Conservation (phyloP, 257 asterid species). For the Nicotiana sylvestris region DNA sequence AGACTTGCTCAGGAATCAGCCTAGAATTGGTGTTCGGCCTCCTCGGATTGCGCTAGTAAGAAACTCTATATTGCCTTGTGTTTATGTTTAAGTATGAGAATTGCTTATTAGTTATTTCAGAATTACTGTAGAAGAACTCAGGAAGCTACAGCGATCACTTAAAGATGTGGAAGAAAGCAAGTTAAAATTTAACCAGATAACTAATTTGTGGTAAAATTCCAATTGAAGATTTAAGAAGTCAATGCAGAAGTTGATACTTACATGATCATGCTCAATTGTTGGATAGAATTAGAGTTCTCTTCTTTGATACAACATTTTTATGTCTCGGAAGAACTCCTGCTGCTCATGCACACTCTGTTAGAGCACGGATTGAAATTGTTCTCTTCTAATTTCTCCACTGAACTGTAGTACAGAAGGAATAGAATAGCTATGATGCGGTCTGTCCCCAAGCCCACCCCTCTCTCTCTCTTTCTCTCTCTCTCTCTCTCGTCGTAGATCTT, state of each 20-base stretch:
- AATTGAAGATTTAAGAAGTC: not conserved
- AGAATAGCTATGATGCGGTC: too few species aligned
- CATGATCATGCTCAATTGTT: not conserved
- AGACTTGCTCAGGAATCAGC: constrained; percentile 61
- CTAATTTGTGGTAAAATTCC: not conserved
- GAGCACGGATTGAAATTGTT: too few species aligned
- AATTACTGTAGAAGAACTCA: not conserved
- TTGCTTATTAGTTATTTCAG: not conserved
- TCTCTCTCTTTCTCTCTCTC: too few species aligned
- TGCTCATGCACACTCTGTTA: not conserved
- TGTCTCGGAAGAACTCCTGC: not conserved
- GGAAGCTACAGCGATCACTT: not conserved
- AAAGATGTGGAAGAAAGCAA: not conserved
- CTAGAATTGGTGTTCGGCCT: constrained; percentile 64
- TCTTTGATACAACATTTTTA: not conserved
- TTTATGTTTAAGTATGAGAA: not conserved
- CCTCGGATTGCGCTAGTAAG: constrained; percentile 10
- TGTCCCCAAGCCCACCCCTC: too few species aligned
- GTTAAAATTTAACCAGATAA: not conserved
- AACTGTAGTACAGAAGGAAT: too few species aligned
- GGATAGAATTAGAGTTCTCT: not conserved
- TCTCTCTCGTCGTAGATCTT: too few species aligned
- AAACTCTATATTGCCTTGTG: not conserved
- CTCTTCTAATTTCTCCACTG: too few species aligned
- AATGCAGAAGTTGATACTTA: not conserved